These are phyloP conservation scores for Mycena indigotica DNA, from an alignment of 768 basidiomycete species.

Conservation along the genomic window DNA sequence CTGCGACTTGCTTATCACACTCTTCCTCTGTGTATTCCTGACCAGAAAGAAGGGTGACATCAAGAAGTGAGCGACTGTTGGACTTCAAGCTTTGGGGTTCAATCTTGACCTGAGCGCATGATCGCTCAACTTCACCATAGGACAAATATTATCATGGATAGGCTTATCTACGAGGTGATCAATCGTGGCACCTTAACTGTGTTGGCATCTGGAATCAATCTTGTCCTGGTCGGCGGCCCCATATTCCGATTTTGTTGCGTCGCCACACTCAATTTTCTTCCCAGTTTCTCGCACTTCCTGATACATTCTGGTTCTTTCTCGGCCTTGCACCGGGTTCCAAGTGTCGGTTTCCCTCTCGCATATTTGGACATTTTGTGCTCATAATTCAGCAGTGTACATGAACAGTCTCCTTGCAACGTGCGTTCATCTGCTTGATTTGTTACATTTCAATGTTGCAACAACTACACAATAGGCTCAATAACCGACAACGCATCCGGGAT, in stretches of 20 bases:
- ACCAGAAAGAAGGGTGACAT: constrained; percentile 10
- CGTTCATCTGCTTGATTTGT: too few relatives aligned
- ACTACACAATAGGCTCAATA: constrained; percentile 10
- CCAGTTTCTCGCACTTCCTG: constrained; percentile 15
- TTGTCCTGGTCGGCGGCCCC: constrained; percentile 16
- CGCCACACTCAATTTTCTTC: not conserved
- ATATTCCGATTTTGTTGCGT: not conserved
- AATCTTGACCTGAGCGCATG: not conserved
- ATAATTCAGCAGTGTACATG: constrained; percentile 14
- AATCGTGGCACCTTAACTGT: constrained; percentile 15
- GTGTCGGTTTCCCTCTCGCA: not conserved
- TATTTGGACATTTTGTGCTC: not conserved
- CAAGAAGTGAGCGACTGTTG: not conserved
- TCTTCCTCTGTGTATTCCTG: constrained; percentile 14
- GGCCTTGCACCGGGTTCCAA: constrained; percentile 15
- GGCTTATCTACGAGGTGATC: constrained; percentile 14
- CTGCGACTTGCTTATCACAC: constrained; percentile 13
- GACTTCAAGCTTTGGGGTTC: not conserved
- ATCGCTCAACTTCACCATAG: not conserved
- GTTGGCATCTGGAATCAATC: constrained; percentile 8
- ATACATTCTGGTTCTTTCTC: constrained; percentile 20
- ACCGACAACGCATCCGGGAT: constrained; percentile 5
- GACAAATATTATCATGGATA: constrained; percentile 15
- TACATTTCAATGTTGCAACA: too few relatives aligned
- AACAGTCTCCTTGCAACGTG: constrained; percentile 21